phyloP scores from a whole-genome alignment of 140 eudicot species.

The Ambrosia hybrid region DNA sequence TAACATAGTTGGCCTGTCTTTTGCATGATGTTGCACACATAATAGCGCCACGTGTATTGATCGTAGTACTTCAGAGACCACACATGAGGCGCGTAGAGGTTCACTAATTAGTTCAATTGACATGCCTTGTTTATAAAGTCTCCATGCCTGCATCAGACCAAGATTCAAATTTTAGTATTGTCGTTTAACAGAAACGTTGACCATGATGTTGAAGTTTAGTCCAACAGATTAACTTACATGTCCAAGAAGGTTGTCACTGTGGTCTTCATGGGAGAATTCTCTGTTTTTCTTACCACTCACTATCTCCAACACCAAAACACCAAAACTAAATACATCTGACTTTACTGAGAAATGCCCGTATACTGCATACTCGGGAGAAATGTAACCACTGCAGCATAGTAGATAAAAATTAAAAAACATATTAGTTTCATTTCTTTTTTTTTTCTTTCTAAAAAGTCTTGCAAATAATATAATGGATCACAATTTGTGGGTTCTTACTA shows the following conservation, averaged over 20 bases:
- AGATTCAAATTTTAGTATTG: not conserved
- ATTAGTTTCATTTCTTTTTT: too few species aligned
- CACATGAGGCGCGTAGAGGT: not conserved
- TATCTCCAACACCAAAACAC: too few species aligned
- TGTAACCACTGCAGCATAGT: not conserved
- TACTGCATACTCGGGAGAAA: slow-evolving; percentile 19
- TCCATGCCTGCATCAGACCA: slow-evolving; percentile 12
- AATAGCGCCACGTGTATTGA: slow-evolving; percentile 19
- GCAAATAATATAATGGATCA: too few species aligned
- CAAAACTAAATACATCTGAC: too few species aligned
- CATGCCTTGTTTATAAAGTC: slow-evolving; percentile 3
- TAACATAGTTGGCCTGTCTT: slow-evolving; percentile 31
- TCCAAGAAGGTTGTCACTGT: too few species aligned
- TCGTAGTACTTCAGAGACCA: slow-evolving; percentile 6
- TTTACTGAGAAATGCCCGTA: too few species aligned
- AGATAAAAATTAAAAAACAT: not conserved
- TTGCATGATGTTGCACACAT: slow-evolving; percentile 29
- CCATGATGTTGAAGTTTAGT: not conserved
- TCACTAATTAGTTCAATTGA: not conserved
- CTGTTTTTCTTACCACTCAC: too few species aligned
- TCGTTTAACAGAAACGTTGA: not conserved
- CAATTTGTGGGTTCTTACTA: too few species aligned
- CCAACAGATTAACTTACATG: not conserved
- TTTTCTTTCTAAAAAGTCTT: not conserved
- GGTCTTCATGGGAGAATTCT: too few species aligned